Base-by-base conservation (phyloP, 768 basidiomycete genomes). In the Cystoderma amianthinum region DNA sequence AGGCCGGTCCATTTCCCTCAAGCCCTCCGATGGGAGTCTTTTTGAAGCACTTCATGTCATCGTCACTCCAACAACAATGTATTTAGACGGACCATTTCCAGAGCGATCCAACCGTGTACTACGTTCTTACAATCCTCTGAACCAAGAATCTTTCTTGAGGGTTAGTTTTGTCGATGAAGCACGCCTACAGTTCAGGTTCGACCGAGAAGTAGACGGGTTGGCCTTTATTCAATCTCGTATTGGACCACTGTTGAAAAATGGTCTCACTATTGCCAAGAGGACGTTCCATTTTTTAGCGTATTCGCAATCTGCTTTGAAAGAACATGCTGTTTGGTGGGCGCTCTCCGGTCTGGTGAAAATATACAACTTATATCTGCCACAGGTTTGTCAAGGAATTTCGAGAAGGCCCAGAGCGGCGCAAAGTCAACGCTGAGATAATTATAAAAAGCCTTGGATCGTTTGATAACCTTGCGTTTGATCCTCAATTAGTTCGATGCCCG, bases 281-380 rank as follows among this genome's bases (percentile, higher is more conserved):
- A 50, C 53, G 6, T 86, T 84, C 49, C 46, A 68, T 1, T 85
- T 85, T 50, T 64, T 88, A 11, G 84, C 79, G 0, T 86, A 85
- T 57, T 85, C 83, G 0, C 80, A 79, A 49, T 85, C 83, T 3
- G 80, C 85, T 0, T 60, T 86, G n/a, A 83, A 80, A 46, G 75
- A 80, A 36, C 77, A 79, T 46, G 60, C 76, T 16, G 76, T 79
- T 2, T 80, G 76, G 77, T 71, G 33, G 33, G 63, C 50, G 22
- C 12, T 16, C 16, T 24, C n/a, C n/a, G 17, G 20, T 13, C 9
- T 18, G 12, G 30, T n/a, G 4, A n/a, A 32, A 24, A 43, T 45
- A 2, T 35, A 39, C 33, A 38, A 6, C 9, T 34, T 17, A 15
- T 30, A 10, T 16, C 20, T 32, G 36, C 10, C 7, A 4, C 36